These are phyloP conservation scores for Curvularia lunata DNA, from an alignment of 2,329 filamentous ascomycete species.

Conservation along the genomic window DNA sequence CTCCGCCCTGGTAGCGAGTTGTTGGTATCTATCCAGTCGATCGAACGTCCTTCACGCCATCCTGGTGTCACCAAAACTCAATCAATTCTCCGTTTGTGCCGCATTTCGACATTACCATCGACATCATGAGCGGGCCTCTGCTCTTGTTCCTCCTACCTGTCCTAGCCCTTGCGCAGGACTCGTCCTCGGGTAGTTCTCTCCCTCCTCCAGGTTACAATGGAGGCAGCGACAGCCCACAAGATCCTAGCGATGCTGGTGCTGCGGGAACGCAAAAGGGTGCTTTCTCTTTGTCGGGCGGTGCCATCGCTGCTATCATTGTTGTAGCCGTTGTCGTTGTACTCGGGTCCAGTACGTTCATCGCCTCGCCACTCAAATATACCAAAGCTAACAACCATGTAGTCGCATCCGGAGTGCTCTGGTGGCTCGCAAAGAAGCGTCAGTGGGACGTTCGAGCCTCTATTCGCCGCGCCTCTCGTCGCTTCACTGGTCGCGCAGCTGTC, in stretches of 20 bases:
- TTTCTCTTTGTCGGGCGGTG: constrained; percentile 70
- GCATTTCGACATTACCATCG: constrained; percentile 17
- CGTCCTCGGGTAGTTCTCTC: constrained; percentile 25
- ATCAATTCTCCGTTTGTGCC: constrained; percentile 24
- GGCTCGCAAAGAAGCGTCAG: constrained; percentile 81
- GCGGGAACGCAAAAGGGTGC: constrained; percentile 66
- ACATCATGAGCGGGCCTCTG: constrained; percentile 38
- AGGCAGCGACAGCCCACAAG: constrained; percentile 45
- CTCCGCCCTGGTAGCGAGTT: constrained; percentile 34
- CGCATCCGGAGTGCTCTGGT: constrained; percentile 72
- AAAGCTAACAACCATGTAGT: constrained; percentile 54
- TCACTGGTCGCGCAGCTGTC: constrained; percentile 50
- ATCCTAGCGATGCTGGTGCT: constrained; percentile 63
- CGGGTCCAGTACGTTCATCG: constrained; percentile 66
- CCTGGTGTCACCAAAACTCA: constrained; percentile 37
- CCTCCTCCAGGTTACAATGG: constrained; percentile 46
- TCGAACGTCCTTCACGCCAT: constrained; percentile 40
- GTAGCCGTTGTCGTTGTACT: constrained; percentile 68
- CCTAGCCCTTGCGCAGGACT: constrained; percentile 37
- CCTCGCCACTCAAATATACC: background rate
- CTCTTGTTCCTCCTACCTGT: constrained; percentile 38
- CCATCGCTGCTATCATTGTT: constrained; percentile 75
- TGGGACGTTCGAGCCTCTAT: constrained; percentile 79
- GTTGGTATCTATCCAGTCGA: constrained; percentile 36
- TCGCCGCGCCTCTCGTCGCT: constrained; percentile 64